phyloP scores from a whole-genome alignment of 1,284 basidiomycete species.

The Peniophora sp. region DNA sequence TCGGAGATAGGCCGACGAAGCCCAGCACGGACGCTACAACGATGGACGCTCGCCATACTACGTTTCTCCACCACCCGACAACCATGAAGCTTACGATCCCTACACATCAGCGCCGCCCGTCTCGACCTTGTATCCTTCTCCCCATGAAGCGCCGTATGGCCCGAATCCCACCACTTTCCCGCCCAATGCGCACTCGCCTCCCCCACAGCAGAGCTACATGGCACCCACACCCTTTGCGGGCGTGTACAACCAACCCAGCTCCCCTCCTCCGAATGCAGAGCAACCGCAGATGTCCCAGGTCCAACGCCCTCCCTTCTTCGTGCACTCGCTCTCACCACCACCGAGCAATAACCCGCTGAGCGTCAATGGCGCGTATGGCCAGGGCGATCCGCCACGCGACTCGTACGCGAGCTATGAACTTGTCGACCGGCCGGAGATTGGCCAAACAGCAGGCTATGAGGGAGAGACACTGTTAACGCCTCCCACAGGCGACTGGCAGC shows the following conservation, averaged over 20 bases:
- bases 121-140: not conserved
- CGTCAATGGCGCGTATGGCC: too few relatives aligned
- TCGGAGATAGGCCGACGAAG: constrained; percentile 40
- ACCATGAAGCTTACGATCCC: constrained; percentile 2
- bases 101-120: not conserved
- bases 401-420: constrained; percentile 23
- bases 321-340: constrained; percentile 3
- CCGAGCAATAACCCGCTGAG: not conserved
- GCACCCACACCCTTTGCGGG: too few relatives aligned
- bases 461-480: constrained; percentile 55
- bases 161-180: not conserved
- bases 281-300: too few relatives aligned
- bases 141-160: not conserved
- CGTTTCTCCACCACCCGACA: too few relatives aligned
- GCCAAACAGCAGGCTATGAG: constrained; percentile 32
- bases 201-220: constrained; percentile 4
- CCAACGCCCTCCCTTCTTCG: not conserved
- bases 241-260: constrained; percentile 3
- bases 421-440: constrained; percentile 22
- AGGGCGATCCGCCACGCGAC: not conserved
- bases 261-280: not conserved
- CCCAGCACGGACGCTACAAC: constrained; percentile 44
- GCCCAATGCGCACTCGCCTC: not conserved
- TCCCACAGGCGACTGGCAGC: constrained; percentile 18
- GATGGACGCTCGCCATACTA: constrained; percentile 43